Evolutionary conservation across 2,329 filamentous ascomycete species (phyloP).

Genomic region (Catunica adiposa): DNA sequence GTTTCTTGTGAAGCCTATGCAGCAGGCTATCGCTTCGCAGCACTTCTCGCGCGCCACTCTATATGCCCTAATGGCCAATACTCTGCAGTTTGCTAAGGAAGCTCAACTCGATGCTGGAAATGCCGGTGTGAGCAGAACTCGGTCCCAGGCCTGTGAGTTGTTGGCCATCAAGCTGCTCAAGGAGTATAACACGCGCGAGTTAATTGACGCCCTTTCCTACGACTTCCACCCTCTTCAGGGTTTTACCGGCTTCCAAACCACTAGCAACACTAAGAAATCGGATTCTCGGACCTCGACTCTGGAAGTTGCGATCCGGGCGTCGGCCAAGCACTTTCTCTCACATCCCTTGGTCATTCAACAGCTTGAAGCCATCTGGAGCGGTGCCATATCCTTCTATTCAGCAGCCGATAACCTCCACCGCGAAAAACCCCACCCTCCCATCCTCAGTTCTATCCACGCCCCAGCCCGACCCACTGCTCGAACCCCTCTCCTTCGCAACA

Average conservation of each 20-base stretch:
- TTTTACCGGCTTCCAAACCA: slow-evolving; percentile 33
- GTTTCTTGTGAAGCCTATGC: slow-evolving; percentile 89
- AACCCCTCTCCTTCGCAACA: slow-evolving; percentile 7
- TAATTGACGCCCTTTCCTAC: slow-evolving; percentile 88
- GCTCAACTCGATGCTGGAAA: slow-evolving; percentile 67
- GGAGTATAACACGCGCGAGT: slow-evolving; percentile 74
- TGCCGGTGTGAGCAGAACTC: slow-evolving; percentile 65
- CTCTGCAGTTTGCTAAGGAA: slow-evolving; percentile 83
- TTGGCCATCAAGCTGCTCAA: slow-evolving; percentile 77
- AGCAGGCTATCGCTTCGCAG: slow-evolving; percentile 66
- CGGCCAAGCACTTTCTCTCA: slow-evolving; percentile 80
- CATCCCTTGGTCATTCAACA: slow-evolving; percentile 87
- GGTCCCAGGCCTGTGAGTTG: slow-evolving; percentile 78
- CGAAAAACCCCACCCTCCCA: slow-evolving; percentile 21
- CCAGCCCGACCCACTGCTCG: slow-evolving; percentile 6
- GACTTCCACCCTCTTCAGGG: slow-evolving; percentile 90
- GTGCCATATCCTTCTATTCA: slow-evolving; percentile 86
- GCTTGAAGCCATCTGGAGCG: slow-evolving; percentile 93
- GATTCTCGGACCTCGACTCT: slow-evolving; percentile 69
- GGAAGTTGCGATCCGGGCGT: slow-evolving; percentile 82
- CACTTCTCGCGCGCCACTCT: slow-evolving; percentile 77
- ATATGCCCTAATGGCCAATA: slow-evolving; percentile 86
- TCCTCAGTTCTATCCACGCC: slow-evolving; percentile 3
- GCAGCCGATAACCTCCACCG: slow-evolving; percentile 73
- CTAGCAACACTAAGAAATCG: slow-evolving; percentile 21